Evolutionary conservation across 2,329 filamentous ascomycete species (phyloP).

Genomic region (Pyricularia sp.): DNA sequence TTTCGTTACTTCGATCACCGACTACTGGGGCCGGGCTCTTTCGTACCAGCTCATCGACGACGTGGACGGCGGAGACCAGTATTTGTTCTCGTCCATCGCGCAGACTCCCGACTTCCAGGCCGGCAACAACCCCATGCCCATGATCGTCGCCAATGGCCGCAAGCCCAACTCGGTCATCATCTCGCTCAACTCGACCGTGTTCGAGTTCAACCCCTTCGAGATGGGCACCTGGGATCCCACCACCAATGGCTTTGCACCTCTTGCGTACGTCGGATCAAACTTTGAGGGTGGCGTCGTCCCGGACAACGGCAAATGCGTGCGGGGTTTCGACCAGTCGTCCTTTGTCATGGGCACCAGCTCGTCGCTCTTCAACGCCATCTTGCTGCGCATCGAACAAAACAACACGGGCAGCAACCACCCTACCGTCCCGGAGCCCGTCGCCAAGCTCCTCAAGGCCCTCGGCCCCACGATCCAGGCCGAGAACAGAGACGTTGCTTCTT

Average conservation of each 20-base stretch:
- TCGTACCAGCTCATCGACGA: conserved; percentile 78
- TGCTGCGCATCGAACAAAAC: conserved; percentile 43
- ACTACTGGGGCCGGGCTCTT: conserved; percentile 84
- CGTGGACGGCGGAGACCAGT: conserved; percentile 60
- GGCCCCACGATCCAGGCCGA: conserved; percentile 44
- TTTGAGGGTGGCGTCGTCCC: conserved; percentile 47
- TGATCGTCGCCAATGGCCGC: conserved; percentile 39
- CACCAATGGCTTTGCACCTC: conserved; percentile 49
- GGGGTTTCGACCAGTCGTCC: conserved; percentile 74
- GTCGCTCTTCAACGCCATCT: conserved; percentile 72
- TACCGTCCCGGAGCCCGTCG: conserved; percentile 33
- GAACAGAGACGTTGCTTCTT: conserved; percentile 39
- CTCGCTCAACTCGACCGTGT: conserved; percentile 48
- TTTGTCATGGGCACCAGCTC: conserved; percentile 82
- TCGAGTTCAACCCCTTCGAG: conserved; percentile 58
- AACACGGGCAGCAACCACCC: conserved; percentile 34
- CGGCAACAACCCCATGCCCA: conserved; percentile 35
- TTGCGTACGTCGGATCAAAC: conserved; percentile 49
- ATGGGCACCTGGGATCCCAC: conserved; percentile 55
- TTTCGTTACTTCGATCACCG: conserved; percentile 66
- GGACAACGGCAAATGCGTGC: conserved; percentile 50
- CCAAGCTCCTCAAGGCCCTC: conserved; percentile 39
- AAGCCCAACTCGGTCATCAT: conserved; percentile 32
- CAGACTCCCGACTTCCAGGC: conserved; percentile 30
- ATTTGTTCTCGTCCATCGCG: conserved; percentile 68